These are phyloP conservation scores for Endocladia muricata DNA, from an alignment of 31 red algal species.

Conservation along the genomic window DNA sequence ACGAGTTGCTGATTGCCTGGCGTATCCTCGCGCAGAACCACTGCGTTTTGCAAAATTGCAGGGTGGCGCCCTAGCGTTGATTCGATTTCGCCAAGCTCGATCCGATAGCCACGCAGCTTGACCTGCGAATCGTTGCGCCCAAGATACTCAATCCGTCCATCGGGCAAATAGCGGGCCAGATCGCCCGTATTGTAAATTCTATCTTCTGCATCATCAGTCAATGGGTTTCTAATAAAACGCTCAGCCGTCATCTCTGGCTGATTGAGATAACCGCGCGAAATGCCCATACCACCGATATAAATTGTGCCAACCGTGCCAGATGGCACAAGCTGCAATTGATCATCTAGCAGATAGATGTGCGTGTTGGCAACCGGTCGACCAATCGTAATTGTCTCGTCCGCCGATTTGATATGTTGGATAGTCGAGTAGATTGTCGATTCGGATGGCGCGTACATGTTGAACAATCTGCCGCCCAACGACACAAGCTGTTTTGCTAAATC, in stretches of 20 bases:
- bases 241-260: background rate
- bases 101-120: background rate
- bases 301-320: background rate
- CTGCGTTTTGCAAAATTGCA: background rate
- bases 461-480: no score
- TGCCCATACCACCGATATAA: background rate
- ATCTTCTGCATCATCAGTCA: background rate
- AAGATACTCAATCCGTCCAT: background rate
- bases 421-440: no score
- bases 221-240: background rate
- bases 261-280: background rate
- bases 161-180: background rate
- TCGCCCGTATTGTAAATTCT: background rate
- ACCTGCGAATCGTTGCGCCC: background rate
- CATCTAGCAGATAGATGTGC: no score
- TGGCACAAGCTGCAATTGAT: background rate
- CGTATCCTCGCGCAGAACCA: background rate
- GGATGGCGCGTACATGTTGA: no score
- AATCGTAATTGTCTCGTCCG: no score
- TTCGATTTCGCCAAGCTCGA: background rate
- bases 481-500: no score
- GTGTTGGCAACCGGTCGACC: no score
- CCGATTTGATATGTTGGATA: no score
- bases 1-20: no score
- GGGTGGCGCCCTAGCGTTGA: background rate